Conservation (phyloP, 2,329 filamentous ascomycete species). For the Penicillium sp. region DNA sequence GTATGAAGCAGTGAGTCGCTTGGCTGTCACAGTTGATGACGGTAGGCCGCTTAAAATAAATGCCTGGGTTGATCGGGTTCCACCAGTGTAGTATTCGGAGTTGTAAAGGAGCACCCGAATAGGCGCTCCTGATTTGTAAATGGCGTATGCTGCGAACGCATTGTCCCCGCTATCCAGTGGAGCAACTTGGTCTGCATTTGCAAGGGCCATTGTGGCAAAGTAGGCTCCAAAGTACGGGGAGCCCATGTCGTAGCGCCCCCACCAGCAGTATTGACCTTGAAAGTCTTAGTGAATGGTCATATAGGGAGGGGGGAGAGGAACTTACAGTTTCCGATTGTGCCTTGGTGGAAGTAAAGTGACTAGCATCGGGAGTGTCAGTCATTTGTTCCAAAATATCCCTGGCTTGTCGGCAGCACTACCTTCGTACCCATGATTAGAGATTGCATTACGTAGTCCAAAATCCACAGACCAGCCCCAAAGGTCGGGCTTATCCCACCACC, state of each 20-base stretch:
- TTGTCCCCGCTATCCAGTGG: constrained; percentile 47
- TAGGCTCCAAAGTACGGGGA: constrained; percentile 55
- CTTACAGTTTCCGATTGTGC: constrained; percentile 54
- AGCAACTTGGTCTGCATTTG: constrained; percentile 45
- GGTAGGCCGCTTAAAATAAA: constrained; percentile 47
- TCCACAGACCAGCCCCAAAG: constrained; percentile 53
- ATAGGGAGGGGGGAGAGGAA: background rate
- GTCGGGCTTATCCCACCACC: constrained; percentile 46
- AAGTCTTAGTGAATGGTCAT: background rate
- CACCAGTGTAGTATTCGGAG: constrained; percentile 33
- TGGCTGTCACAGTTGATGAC: constrained; percentile 37
- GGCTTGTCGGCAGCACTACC: background rate
- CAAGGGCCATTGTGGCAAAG: constrained; percentile 48
- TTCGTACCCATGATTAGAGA: constrained; percentile 32
- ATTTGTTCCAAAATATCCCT: background rate
- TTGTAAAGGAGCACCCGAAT: constrained; percentile 42
- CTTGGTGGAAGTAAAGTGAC: constrained; percentile 50
- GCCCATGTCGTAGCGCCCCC: constrained; percentile 51
- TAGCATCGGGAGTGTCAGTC: background rate
- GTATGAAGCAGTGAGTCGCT: constrained; percentile 48
- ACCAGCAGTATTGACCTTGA: constrained; percentile 49
- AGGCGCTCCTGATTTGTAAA: constrained; percentile 42
- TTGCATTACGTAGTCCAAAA: constrained; percentile 49
- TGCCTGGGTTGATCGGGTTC: constrained; percentile 31
- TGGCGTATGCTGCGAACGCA: constrained; percentile 49